These are phyloP conservation scores for Firmiana major DNA, from an alignment of 345 rosid species.

Conservation along the genomic window DNA sequence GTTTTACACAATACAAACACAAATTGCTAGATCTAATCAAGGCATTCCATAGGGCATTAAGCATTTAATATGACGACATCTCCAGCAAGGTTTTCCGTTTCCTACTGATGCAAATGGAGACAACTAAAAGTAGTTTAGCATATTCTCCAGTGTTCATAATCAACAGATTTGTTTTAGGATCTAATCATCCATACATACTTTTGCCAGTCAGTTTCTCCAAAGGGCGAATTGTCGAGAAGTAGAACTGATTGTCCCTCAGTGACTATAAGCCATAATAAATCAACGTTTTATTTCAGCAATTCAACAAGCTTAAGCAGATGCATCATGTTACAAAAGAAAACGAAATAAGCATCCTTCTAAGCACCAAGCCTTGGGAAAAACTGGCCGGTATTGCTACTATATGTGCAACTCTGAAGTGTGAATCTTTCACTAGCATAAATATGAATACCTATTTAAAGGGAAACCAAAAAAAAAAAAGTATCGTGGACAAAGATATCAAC, in stretches of 20 bases:
- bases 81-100: neutral
- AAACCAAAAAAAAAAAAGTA: neutral
- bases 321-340: neutral
- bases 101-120: neutral
- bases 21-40: too few species aligned
- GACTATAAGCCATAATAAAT: neutral
- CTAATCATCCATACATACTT: neutral
- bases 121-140: neutral
- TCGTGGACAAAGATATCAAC: constrained; percentile 10
- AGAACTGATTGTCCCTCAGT: neutral
- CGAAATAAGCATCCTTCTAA: neutral
- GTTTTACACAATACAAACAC: too few species aligned
- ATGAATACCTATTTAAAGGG: constrained; percentile 7
- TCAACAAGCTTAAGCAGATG: constrained; percentile 3
- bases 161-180: neutral
- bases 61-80: neutral
- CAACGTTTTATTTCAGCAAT: neutral
- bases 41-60: neutral
- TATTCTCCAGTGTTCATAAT: neutral
- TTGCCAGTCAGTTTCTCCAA: neutral
- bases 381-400: neutral
- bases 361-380: constrained; percentile 6
- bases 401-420: neutral
- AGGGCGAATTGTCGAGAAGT: neutral
- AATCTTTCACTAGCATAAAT: constrained; percentile 16